Conservation (phyloP, 2,329 filamentous ascomycete species). For the Thelonectria blattea region DNA sequence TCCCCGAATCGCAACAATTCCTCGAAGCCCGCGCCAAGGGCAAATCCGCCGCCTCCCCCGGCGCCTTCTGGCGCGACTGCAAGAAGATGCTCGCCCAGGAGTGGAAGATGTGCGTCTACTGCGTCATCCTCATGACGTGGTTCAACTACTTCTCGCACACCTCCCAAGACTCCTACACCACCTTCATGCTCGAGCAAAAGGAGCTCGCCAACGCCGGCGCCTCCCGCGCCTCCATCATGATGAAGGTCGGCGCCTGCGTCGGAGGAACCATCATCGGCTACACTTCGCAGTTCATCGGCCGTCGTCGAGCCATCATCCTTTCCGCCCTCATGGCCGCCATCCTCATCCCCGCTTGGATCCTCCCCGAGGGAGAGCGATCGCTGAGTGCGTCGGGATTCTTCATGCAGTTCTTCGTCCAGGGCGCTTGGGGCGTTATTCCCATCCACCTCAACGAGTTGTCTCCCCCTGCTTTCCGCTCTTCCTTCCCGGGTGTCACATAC, state of each 20-base stretch:
- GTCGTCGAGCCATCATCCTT: constrained; percentile 70
- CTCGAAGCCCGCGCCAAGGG: constrained; percentile 69
- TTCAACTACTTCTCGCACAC: constrained; percentile 80
- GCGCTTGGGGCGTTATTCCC: constrained; percentile 71
- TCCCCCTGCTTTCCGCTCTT: constrained; percentile 72
- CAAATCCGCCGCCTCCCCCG: constrained; percentile 52
- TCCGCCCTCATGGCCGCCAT: constrained; percentile 64
- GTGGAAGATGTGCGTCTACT: constrained; percentile 81
- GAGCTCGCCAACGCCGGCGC: constrained; percentile 68
- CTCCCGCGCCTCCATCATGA: constrained; percentile 78
- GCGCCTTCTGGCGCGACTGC: constrained; percentile 72
- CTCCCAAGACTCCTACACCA: constrained; percentile 81
- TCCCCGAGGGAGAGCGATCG: constrained; percentile 63
- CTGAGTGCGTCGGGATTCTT: constrained; percentile 72
- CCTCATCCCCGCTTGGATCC: constrained; percentile 74
- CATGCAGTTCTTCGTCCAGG: constrained; percentile 72
- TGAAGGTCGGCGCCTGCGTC: constrained; percentile 79
- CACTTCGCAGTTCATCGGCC: constrained; percentile 75
- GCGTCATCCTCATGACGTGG: constrained; percentile 79
- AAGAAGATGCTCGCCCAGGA: constrained; percentile 71
- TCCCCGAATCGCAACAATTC: constrained; percentile 80
- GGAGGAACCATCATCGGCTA: constrained; percentile 78
- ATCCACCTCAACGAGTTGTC: constrained; percentile 78
- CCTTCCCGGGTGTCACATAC: constrained; percentile 74
- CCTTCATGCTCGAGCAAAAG: constrained; percentile 78